Evolutionary conservation across 2,329 filamentous ascomycete species (phyloP).

Genomic region (Coniella lustricola): DNA sequence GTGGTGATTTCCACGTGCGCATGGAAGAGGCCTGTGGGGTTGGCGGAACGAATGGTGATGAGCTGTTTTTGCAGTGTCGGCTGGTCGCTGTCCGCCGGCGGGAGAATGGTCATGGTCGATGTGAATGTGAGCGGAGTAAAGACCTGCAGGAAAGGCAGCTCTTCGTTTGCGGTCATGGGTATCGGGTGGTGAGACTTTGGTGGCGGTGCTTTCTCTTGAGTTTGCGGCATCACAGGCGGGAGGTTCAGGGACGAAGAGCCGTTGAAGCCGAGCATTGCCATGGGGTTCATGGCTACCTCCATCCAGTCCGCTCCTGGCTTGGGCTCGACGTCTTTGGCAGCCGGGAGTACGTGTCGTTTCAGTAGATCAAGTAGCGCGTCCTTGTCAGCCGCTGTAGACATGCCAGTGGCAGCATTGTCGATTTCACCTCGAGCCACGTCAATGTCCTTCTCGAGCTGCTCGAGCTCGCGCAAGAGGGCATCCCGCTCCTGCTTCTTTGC

Average conservation of each 20-base stretch:
- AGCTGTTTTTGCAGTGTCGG: constrained; percentile 45
- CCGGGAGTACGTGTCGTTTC: constrained; percentile 33
- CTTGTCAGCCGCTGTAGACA: constrained; percentile 8
- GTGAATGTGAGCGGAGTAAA: constrained; percentile 63
- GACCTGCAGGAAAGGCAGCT: constrained; percentile 61
- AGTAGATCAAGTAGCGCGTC: constrained; percentile 35
- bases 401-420: constrained; percentile 25
- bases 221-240: constrained; percentile 15
- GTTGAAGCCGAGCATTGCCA: constrained; percentile 44
- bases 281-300: constrained; percentile 43
- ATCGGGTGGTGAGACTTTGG: constrained; percentile 59
- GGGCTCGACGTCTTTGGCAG: constrained; percentile 24
- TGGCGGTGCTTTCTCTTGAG: constrained; percentile 31
- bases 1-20: constrained; percentile 53
- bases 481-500: constrained; percentile 47
- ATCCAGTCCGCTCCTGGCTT: constrained; percentile 36
- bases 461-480: constrained; percentile 48
- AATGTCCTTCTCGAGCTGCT: constrained; percentile 52
- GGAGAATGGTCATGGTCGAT: constrained; percentile 43
- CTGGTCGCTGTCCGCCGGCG: constrained; percentile 16
- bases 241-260: not conserved
- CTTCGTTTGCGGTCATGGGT: constrained; percentile 54
- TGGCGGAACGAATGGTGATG: constrained; percentile 43
- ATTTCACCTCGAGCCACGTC: constrained; percentile 50
- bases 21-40: constrained; percentile 48